A percentile compares a stretch with the other conserved stretches of the same genome.
These are phyloP conservation scores for Abrus pulchellus DNA, from an alignment of 306 rosid genomes.

Conservation along the genomic window DNA sequence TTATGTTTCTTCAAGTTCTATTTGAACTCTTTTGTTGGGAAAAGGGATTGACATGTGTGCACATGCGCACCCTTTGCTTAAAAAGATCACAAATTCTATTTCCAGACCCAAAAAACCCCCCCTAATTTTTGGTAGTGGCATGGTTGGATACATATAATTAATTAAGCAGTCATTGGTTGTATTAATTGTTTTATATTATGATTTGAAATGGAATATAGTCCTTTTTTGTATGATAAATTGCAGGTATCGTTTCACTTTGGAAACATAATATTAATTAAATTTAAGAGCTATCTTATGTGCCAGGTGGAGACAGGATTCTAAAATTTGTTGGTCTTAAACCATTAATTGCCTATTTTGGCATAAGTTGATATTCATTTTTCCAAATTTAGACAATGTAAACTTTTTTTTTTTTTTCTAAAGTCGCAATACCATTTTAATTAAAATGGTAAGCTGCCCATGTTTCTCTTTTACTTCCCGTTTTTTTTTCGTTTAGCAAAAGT, in stretches of 20 bases:
- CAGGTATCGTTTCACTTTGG: not conserved
- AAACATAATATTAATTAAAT: constrained; percentile 22
- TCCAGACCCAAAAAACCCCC: not conserved
- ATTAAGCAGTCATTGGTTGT: not conserved
- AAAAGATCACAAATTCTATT: not conserved
- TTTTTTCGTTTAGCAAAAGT: constrained; percentile 28
- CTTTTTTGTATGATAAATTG: constrained; percentile 5
- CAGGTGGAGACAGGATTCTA: constrained; percentile 37
- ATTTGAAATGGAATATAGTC: constrained; percentile 42
- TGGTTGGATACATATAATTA: not conserved
- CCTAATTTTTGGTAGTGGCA: constrained; percentile 25
- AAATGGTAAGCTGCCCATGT: constrained; percentile 34
- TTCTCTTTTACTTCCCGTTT: not conserved
- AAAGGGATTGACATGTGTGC: constrained; percentile 28
- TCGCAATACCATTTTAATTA: not conserved
- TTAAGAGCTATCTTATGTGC: constrained; percentile 18
- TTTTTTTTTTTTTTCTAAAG: constrained; percentile 15
- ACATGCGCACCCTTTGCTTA: not conserved
- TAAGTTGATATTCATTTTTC: constrained; percentile 27
- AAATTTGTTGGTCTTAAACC: constrained; percentile 33
- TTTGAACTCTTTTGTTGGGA: constrained; percentile 23
- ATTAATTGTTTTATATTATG: not conserved
- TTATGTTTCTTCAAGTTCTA: not conserved
- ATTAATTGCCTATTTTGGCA: constrained; percentile 41
- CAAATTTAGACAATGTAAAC: constrained; percentile 25